phyloP scores from a whole-genome alignment of 1,284 basidiomycete genomes.

The Boletus hoseneyae region DNA sequence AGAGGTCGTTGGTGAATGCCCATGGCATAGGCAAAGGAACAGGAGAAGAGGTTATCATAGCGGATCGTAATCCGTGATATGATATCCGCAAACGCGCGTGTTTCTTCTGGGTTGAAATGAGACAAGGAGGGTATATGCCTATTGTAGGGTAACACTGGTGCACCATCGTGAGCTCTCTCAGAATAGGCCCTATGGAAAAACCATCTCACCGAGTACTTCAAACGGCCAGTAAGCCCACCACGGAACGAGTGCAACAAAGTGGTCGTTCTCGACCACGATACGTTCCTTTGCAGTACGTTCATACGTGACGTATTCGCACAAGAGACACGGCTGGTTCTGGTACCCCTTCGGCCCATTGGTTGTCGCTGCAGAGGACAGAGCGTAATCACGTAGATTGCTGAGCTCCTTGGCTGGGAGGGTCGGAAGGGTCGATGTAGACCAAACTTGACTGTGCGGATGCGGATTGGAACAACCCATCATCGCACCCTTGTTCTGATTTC shows the following conservation, averaged over 20 bases:
- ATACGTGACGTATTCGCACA: constrained; percentile 81
- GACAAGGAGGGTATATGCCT: constrained; percentile 73
- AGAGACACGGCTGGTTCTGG: constrained; percentile 64
- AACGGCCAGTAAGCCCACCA: constrained; percentile 99
- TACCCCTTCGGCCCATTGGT: constrained; percentile 56
- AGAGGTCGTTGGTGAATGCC: constrained; percentile 83
- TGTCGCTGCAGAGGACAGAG: constrained; percentile 34
- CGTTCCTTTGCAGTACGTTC: constrained; percentile 64
- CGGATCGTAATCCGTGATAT: constrained; percentile 66
- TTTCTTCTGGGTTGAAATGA: constrained; percentile 62
- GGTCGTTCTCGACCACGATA: constrained; percentile 70
- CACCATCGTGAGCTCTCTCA: constrained; percentile 7
- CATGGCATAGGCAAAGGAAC: constrained; percentile 97
- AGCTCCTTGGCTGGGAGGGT: constrained; percentile 69
- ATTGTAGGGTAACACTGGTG: constrained; percentile 71
- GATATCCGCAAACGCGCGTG: constrained; percentile 60
- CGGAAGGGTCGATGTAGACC: constrained; percentile 79
- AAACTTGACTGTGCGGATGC: constrained; percentile 93
- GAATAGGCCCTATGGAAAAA: background rate
- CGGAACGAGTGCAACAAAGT: constrained; percentile 88
- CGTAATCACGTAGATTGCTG: constrained; percentile 55
- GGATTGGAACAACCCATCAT: constrained; percentile 98
- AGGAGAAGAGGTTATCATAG: constrained; percentile 84
- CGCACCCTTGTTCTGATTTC: constrained; percentile 80
- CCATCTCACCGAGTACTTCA: constrained; percentile 68